phyloP scores from a whole-genome alignment of 2,329 filamentous ascomycete species.

The Gnomoniopsis sp. region DNA sequence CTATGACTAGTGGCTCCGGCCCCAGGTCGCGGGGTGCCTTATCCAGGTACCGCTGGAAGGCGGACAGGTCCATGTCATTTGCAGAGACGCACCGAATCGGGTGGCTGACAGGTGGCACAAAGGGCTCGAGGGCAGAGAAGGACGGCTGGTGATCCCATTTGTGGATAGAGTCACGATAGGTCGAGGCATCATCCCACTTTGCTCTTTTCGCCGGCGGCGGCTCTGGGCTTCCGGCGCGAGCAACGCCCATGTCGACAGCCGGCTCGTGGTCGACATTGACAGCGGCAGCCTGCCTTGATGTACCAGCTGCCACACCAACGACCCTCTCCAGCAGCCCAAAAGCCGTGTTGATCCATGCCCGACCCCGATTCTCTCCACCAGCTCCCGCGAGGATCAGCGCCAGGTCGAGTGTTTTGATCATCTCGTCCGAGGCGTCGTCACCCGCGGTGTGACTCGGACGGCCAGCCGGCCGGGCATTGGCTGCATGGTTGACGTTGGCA shows the following conservation, averaged over 20 bases:
- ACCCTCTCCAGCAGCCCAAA: conserved; percentile 39
- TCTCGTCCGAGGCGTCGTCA: conserved; percentile 41
- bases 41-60: conserved; percentile 61
- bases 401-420: conserved; percentile 69
- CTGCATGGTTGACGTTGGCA: background rate
- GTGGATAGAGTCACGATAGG: background rate
- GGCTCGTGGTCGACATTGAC: background rate
- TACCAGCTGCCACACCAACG: conserved; percentile 16
- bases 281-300: background rate
- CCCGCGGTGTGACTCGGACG: background rate
- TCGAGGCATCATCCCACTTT: background rate
- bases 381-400: conserved; percentile 73
- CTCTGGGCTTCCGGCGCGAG: conserved; percentile 9
- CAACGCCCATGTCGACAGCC: background rate
- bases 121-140: conserved; percentile 35
- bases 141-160: conserved; percentile 19
- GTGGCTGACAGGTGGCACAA: conserved; percentile 38
- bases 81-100: conserved; percentile 40
- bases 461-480: background rate
- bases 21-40: conserved; percentile 33
- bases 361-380: conserved; percentile 47
- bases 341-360: conserved; percentile 47
- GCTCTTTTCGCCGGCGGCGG: conserved; percentile 2
- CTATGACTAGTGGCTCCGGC: conserved; percentile 66
- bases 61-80: conserved; percentile 45